These are phyloP conservation scores for Termitomyces sp. DNA, from an alignment of 768 basidiomycete species.

Conservation along the genomic window DNA sequence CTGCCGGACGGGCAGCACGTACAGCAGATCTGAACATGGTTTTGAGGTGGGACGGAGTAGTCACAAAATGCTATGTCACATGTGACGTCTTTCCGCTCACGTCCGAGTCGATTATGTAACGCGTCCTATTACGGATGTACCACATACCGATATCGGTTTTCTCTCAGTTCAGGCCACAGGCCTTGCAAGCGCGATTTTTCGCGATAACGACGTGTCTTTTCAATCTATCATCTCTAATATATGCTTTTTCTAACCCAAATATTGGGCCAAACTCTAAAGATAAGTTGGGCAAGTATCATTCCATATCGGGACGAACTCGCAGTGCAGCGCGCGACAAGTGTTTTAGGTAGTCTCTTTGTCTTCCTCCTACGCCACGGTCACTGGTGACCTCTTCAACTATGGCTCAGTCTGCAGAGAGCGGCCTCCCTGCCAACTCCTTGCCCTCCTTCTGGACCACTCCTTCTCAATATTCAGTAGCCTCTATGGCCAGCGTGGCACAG, in stretches of 20 bases:
- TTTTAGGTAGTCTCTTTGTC: neutral
- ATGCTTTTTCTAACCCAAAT: neutral
- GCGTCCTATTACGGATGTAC: neutral
- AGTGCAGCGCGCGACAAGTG: neutral
- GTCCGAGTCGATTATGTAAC: slow-evolving; percentile 21
- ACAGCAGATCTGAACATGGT: slow-evolving; percentile 41
- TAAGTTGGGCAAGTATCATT: neutral
- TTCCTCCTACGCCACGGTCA: slow-evolving; percentile 6
- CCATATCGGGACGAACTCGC: slow-evolving; percentile 1
- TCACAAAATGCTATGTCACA: slow-evolving; percentile 17
- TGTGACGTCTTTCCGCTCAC: slow-evolving; percentile 22
- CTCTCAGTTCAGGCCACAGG: neutral
- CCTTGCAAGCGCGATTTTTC: neutral
- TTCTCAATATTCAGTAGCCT: slow-evolving; percentile 8
- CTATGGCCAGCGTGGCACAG: neutral
- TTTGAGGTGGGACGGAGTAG: slow-evolving; percentile 17
- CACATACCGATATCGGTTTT: too few relatives aligned
- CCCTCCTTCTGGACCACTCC: slow-evolving; percentile 11
- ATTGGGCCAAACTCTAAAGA: neutral
- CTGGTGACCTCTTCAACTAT: slow-evolving; percentile 6
- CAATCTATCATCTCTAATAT: neutral
- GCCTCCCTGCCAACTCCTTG: slow-evolving; percentile 3
- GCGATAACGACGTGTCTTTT: slow-evolving; percentile 3
- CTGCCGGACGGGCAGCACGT: slow-evolving; percentile 39
- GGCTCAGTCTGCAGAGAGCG: slow-evolving; percentile 5